Conservation (phyloP, 2,329 filamentous ascomycete species). For the Sporothrix protearum region DNA sequence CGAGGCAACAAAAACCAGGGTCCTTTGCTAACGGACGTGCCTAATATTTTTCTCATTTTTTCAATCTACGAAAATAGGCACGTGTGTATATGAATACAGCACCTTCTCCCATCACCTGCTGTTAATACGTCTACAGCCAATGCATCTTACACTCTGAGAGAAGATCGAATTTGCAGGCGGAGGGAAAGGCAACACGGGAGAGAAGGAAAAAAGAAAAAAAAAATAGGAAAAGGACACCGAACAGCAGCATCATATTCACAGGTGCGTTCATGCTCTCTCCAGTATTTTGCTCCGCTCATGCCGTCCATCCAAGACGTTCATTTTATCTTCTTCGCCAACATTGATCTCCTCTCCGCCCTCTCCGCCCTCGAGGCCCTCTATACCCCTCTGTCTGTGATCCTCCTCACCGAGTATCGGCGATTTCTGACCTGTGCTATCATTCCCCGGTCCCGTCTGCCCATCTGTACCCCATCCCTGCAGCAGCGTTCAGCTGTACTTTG, state of each 20-base stretch:
- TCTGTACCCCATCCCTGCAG: constrained; percentile 20
- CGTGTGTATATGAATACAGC: not conserved
- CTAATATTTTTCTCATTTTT: not conserved
- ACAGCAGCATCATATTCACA: not conserved
- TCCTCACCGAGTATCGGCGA: not conserved
- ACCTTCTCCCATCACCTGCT: not conserved
- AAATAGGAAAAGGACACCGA: not conserved
- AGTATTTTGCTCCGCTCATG: not conserved
- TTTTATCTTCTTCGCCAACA: not conserved
- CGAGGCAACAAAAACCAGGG: not conserved
- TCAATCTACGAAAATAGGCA: not conserved
- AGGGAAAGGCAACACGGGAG: not conserved
- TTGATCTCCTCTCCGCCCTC: not conserved
- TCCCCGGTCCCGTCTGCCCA: not conserved
- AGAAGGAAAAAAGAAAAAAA: not conserved
- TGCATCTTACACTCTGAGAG: not conserved
- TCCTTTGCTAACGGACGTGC: not conserved
- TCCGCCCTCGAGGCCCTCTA: not conserved
- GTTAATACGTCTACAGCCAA: not conserved
- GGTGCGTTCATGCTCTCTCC: not conserved
- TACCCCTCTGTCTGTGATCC: too few species aligned
- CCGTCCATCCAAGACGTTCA: not conserved
- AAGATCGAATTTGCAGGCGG: not conserved
- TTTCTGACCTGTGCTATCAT: not conserved
- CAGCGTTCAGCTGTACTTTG: constrained; percentile 24